Percentiles rank a stretch among this genome's conserved stretches.
Conservation (phyloP, 1,139 yeast genomes). For the Blastobotrys ciferrii region DNA sequence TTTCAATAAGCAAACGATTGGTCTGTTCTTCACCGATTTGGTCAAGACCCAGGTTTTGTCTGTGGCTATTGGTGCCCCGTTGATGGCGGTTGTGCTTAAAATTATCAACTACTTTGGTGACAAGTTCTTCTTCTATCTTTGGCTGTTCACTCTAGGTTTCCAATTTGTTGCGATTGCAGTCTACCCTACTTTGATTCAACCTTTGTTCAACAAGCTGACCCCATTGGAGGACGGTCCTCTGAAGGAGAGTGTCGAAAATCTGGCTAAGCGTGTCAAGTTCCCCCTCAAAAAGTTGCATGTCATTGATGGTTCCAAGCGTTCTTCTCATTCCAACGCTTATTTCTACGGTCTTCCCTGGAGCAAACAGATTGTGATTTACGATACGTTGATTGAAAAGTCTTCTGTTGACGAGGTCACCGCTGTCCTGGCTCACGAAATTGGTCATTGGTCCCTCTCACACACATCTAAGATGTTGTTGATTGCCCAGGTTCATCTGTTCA, state of each 20-base stretch:
- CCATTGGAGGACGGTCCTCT: slow-evolving; percentile 91
- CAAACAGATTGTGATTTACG: slow-evolving; percentile 89
- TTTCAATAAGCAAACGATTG: slow-evolving; percentile 77
- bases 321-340: slow-evolving; percentile 94
- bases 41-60: slow-evolving; percentile 58
- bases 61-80: slow-evolving; percentile 64
- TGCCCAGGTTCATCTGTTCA: slow-evolving; percentile 61
- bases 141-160: slow-evolving; percentile 66
- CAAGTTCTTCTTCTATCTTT: slow-evolving; percentile 73
- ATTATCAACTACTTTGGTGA: slow-evolving; percentile 80
- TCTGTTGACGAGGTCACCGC: slow-evolving; percentile 83
- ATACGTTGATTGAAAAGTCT: slow-evolving; percentile 81
- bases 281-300: slow-evolving; percentile 84
- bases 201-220: slow-evolving; percentile 84
- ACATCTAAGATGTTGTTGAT: slow-evolving; percentile 66
- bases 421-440: slow-evolving; percentile 94
- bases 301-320: slow-evolving; percentile 92
- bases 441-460: slow-evolving; percentile 93
- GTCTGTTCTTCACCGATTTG: slow-evolving; percentile 69
- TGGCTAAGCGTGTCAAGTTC: slow-evolving; percentile 74
- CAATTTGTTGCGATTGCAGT: slow-evolving; percentile 70
- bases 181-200: slow-evolving; percentile 81
- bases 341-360: slow-evolving; percentile 96
- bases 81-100: slow-evolving; percentile 71
- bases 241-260: slow-evolving; percentile 72